Conservation (phyloP, 768 basidiomycete species). For the Trametes meyenii region DNA sequence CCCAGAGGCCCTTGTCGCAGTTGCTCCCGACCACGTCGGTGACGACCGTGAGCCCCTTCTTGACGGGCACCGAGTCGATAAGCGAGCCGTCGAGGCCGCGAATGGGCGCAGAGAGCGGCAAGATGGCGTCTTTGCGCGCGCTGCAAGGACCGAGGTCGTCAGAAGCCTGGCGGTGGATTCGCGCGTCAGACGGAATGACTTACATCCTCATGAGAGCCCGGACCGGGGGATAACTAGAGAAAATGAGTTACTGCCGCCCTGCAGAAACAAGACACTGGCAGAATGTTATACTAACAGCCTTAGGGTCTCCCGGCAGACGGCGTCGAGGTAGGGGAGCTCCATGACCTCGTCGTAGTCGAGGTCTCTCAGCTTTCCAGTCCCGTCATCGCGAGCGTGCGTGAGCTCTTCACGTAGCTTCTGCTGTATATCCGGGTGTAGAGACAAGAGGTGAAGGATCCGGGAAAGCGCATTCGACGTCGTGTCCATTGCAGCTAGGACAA, state of each 20-base stretch:
- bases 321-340: constrained; percentile 65
- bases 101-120: constrained; percentile 39
- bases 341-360: constrained; percentile 29
- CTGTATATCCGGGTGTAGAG: constrained; percentile 39
- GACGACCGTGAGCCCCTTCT: constrained; percentile 47
- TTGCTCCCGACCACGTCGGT: constrained; percentile 50
- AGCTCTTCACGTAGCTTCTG: constrained; percentile 35
- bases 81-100: constrained; percentile 40
- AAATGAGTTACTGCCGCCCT: background rate
- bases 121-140: constrained; percentile 46
- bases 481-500: constrained; percentile 32
- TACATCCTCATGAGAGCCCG: background rate
- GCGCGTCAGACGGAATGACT: background rate
- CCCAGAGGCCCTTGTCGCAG: constrained; percentile 48
- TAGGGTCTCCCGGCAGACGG: constrained; percentile 60
- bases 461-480: constrained; percentile 32
- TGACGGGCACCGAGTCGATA: constrained; percentile 43
- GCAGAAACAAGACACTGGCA: background rate
- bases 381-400: constrained; percentile 22
- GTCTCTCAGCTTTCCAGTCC: constrained; percentile 32
- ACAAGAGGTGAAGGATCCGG: constrained; percentile 24
- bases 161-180: background rate
- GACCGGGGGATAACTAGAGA: background rate
- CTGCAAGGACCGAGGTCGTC: constrained; percentile 3
- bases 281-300: constrained; percentile 30